These are phyloP conservation scores for Mariannaea elegans DNA, from an alignment of 2,329 filamentous ascomycete species.

Conservation along the genomic window DNA sequence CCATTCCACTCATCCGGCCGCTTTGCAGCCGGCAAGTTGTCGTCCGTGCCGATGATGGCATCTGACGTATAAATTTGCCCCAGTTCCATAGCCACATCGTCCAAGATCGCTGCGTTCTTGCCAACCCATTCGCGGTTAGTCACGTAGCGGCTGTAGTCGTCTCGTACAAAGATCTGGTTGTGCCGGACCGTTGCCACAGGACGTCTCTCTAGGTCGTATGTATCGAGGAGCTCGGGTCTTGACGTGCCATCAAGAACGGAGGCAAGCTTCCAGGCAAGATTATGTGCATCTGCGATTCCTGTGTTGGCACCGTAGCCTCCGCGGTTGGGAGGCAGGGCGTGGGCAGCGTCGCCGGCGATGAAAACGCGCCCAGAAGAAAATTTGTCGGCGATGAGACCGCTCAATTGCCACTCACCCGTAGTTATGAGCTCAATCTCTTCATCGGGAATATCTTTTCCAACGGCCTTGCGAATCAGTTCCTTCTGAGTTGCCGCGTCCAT, in stretches of 20 bases:
- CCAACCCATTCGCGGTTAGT: constrained; percentile 18
- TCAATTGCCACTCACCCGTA: constrained; percentile 33
- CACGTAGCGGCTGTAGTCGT: constrained; percentile 29
- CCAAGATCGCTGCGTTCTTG: constrained; percentile 10
- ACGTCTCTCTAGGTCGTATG: constrained; percentile 50
- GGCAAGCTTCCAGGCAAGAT: constrained; percentile 54
- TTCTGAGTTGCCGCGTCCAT: constrained; percentile 19
- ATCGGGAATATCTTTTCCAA: constrained; percentile 20
- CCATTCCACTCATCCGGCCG: constrained; percentile 36
- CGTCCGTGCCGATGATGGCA: not conserved
- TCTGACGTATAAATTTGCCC: constrained; percentile 24
- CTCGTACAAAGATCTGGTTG: constrained; percentile 36
- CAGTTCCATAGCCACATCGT: constrained; percentile 27
- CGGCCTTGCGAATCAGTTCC: constrained; percentile 23
- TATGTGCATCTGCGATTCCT: constrained; percentile 50
- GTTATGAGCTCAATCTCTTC: constrained; percentile 30
- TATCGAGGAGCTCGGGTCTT: constrained; percentile 41
- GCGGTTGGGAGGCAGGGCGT: constrained; percentile 46
- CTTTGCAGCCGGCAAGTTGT: constrained; percentile 16
- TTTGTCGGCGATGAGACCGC: constrained; percentile 37
- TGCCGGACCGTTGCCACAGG: constrained; percentile 43
- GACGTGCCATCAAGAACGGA: constrained; percentile 41
- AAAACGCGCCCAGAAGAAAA: constrained; percentile 45
- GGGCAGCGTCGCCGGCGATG: constrained; percentile 45
- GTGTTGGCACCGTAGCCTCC: constrained; percentile 48